Evolutionary conservation across 306 rosid genomes (phyloP).

Genomic region (Corylus americana): DNA sequence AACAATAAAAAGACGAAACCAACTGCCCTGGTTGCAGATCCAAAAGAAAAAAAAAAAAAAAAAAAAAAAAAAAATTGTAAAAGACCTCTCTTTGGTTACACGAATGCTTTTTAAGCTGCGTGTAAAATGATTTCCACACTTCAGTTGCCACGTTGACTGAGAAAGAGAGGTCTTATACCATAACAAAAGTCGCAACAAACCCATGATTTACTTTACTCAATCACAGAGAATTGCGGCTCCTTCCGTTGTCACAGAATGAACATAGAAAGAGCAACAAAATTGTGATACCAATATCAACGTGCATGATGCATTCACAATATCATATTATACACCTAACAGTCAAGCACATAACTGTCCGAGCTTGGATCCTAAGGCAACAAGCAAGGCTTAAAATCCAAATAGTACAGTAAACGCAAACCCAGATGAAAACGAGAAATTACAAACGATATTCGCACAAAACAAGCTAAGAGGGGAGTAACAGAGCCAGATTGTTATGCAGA

Average conservation of each 20-base stretch:
- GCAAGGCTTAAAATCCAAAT: neutral
- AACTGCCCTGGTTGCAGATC: neutral
- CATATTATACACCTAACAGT: neutral
- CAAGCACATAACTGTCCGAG: neutral
- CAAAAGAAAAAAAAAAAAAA: neutral
- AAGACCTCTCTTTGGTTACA: neutral
- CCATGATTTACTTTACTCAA: neutral
- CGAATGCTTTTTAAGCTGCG: neutral
- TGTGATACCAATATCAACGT: neutral
- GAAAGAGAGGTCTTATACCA: neutral
- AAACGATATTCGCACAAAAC: no score
- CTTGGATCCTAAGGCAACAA: neutral
- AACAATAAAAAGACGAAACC: neutral
- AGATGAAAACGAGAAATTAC: neutral
- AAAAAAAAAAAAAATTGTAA: no score
- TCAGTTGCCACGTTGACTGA: neutral
- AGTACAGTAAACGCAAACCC: neutral
- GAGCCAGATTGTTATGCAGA: neutral
- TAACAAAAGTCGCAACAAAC: neutral
- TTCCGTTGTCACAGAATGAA: neutral
- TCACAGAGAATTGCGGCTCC: neutral
- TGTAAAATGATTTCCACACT: neutral
- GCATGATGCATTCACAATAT: neutral
- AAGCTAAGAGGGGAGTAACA: neutral
- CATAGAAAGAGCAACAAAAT: neutral